phyloP scores from a whole-genome alignment of 306 rosid species.

The Pyrus pyrifolia region DNA sequence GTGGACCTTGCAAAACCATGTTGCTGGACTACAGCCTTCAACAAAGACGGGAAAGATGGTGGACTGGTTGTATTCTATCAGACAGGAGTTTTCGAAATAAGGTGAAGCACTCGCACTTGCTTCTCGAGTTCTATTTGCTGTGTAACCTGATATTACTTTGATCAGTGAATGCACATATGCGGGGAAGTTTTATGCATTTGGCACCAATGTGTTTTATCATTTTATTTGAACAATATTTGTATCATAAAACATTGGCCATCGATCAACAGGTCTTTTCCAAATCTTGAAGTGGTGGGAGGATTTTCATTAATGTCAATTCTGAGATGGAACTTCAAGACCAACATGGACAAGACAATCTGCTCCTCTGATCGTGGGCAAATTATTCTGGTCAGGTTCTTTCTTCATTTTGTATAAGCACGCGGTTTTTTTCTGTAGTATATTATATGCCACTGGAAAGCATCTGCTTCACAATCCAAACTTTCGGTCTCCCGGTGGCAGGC shows the following conservation, averaged over 20 bases:
- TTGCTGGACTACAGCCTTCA: conserved; percentile 65
- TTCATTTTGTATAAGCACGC: not conserved
- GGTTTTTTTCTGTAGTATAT: not conserved
- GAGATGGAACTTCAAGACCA: conserved; percentile 65
- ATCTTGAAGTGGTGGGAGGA: conserved; percentile 62
- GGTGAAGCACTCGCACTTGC: conserved; percentile 41
- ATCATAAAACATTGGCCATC: not conserved
- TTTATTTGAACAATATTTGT: not conserved
- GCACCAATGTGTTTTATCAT: conserved; percentile 5
- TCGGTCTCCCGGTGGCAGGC: not conserved
- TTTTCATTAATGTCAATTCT: conserved; percentile 52
- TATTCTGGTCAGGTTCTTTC: conserved; percentile 56
- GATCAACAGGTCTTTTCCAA: conserved; percentile 63
- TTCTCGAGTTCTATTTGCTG: conserved; percentile 3
- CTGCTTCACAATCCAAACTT: not conserved
- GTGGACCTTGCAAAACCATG: conserved; percentile 56
- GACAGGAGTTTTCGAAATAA: conserved; percentile 72
- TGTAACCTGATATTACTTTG: not conserved
- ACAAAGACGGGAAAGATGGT: conserved; percentile 55
- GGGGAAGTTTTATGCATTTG: conserved; percentile 10
- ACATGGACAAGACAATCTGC: conserved; percentile 64
- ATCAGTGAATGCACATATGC: not conserved
- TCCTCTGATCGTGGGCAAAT: conserved; percentile 68
- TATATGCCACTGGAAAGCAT: not conserved
- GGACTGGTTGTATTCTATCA: conserved; percentile 56